A percentile compares a stretch with the other conserved stretches of the same genome.
Conservation (phyloP, 768 basidiomycete genomes). For the Macrolepiota fuliginosa region DNA sequence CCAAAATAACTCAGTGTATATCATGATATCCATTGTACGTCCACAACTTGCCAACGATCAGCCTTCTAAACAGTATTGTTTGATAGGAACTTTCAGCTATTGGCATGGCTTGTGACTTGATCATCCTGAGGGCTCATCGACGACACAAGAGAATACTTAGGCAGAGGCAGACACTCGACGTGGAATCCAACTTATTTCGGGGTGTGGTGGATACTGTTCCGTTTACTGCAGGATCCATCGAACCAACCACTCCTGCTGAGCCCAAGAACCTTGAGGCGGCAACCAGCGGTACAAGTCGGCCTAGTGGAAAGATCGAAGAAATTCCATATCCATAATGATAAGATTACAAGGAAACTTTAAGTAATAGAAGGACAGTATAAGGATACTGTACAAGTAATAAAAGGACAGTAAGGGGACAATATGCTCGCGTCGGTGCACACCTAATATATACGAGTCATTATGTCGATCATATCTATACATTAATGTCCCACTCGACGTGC, state of each 20-base stretch:
- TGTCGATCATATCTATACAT: not conserved
- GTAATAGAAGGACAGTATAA: not conserved
- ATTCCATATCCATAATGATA: constrained; percentile 2
- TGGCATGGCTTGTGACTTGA: constrained; percentile 5
- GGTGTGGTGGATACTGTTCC: not conserved
- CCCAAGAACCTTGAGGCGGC: not conserved
- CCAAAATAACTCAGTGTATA: constrained; percentile 3
- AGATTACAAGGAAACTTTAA: not conserved
- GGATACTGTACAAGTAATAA: not conserved
- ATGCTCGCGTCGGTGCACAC: not conserved
- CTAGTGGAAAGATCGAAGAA: not conserved
- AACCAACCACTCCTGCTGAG: not conserved
- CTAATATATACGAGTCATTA: not conserved
- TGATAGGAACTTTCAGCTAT: constrained; percentile 3
- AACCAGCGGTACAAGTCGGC: not conserved
- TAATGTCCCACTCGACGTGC: constrained; percentile 8
- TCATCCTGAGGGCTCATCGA: constrained; percentile 5
- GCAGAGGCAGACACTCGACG: not conserved
- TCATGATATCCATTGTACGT: constrained; percentile 4
- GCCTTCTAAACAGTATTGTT: no score
- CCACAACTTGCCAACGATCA: not conserved
- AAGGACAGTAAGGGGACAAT: not conserved
- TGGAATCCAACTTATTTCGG: not conserved
- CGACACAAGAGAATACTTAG: constrained; percentile 1
- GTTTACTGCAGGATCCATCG: not conserved